phyloP scores from a whole-genome alignment of 208 protist species.

The Trypanosoma theileri region DNA sequence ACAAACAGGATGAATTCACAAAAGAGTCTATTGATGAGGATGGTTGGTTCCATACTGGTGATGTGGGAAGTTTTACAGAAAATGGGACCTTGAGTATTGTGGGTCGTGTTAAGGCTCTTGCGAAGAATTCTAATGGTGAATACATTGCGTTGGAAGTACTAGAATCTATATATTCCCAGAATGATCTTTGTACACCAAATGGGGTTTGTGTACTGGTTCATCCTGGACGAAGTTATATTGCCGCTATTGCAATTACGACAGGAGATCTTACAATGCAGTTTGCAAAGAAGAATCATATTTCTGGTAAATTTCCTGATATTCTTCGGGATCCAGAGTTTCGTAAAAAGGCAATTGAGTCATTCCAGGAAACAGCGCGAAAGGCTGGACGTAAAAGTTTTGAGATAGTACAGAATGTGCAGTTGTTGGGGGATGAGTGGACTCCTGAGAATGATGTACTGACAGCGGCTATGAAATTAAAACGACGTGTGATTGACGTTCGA shows the following conservation, averaged over 20 bases:
- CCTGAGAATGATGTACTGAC: conserved; percentile 80
- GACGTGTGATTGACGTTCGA: conserved; percentile 56
- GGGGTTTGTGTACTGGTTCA: conserved; percentile 77
- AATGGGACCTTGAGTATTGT: conserved; percentile 75
- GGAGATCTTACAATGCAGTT: conserved; percentile 56
- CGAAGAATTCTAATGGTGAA: conserved; percentile 91
- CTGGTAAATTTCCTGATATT: conserved; percentile 43
- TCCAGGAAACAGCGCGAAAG: conserved; percentile 50
- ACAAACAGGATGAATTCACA: conserved; percentile 84
- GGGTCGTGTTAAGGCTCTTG: conserved; percentile 89
- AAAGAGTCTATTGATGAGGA: conserved; percentile 73
- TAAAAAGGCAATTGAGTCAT: conserved; percentile 37
- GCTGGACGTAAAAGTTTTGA: conserved; percentile 77
- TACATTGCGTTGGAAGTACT: conserved; percentile 89
- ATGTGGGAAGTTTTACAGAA: conserved; percentile 66
- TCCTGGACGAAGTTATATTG: conserved; percentile 73
- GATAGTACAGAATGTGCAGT: conserved; percentile 43
- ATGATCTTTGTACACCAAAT: conserved; percentile 52
- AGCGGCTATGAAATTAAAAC: conserved; percentile 81
- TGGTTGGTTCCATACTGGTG: conserved; percentile 89
- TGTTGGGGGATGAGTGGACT: conserved; percentile 82
- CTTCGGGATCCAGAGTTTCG: conserved; percentile 49
- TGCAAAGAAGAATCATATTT: conserved; percentile 55
- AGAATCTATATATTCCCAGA: conserved; percentile 67
- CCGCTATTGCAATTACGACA: conserved; percentile 48